phyloP scores from a whole-genome alignment of 345 rosid species.

The Brassica juncea region DNA sequence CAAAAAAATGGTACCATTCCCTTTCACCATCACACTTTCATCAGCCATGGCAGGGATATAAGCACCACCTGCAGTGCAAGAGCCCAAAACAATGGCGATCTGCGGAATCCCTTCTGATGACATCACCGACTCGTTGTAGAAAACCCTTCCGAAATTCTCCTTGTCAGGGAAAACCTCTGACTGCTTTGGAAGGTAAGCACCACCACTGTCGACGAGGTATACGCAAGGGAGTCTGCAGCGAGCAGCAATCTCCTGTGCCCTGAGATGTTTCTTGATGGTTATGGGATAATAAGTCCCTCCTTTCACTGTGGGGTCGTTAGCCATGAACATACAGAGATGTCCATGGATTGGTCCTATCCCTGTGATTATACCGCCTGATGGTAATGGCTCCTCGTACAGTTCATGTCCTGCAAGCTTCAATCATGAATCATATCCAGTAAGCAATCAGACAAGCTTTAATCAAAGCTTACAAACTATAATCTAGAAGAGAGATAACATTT shows the following conservation, averaged over 20 bases:
- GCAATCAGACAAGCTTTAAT: conserved; percentile 16
- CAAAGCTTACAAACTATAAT: no score
- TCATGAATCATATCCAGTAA: conserved; percentile 42
- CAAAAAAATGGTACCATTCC: conserved; percentile 91
- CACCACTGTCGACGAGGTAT: conserved; percentile 95
- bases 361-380: conserved; percentile 84
- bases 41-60: conserved; percentile 99
- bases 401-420: conserved; percentile 97
- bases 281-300: conserved; percentile 97
- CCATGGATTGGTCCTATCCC: conserved; percentile 96
- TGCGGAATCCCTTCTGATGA: conserved; percentile 94
- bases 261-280: conserved; percentile 91
- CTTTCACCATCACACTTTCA: conserved; percentile 98
- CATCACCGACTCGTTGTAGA: conserved; percentile 91
- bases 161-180: conserved; percentile 95
- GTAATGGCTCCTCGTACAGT: conserved; percentile 73
- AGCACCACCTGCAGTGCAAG: conserved; percentile 97
- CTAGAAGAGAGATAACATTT: no score
- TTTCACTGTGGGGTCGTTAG: conserved; percentile 95
- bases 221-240: conserved; percentile 82
- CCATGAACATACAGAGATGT: conserved; percentile 89
- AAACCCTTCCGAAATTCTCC: conserved; percentile 94
- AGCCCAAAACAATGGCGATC: conserved; percentile 88
- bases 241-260: conserved; percentile 96
- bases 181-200: conserved; percentile 96